These are phyloP conservation scores for Protomyces pachydermus DNA, from an alignment of 1,139 yeast genomes.

Conservation along the genomic window DNA sequence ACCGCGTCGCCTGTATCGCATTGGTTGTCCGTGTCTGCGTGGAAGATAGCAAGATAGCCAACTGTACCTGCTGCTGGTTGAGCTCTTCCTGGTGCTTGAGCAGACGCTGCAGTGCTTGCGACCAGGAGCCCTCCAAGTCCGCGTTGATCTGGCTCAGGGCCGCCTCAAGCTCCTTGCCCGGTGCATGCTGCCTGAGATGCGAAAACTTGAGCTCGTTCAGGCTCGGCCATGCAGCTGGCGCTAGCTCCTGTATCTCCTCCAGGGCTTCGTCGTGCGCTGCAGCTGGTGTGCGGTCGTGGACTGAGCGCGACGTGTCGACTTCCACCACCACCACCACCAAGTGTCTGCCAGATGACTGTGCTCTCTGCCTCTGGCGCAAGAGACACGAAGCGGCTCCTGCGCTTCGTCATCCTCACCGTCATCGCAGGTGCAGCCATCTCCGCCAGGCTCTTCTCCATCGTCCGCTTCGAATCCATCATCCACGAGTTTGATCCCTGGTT, in stretches of 20 bases:
- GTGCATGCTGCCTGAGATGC: neutral
- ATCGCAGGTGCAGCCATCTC: slow-evolving; percentile 65
- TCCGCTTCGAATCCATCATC: slow-evolving; percentile 88
- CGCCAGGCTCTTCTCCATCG: slow-evolving; percentile 64
- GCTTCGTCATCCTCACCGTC: slow-evolving; percentile 27
- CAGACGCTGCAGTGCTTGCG: neutral
- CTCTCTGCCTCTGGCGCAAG: slow-evolving; percentile 1
- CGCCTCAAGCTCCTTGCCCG: neutral
- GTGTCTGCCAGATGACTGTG: neutral
- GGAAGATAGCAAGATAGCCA: neutral
- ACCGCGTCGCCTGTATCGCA: neutral
- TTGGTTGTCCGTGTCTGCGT: neutral
- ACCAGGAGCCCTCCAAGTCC: neutral
- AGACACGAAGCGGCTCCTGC: slow-evolving; percentile 14
- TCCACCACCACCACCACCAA: neutral
- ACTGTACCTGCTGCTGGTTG: neutral
- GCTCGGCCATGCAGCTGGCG: neutral
- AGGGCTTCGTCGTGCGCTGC: neutral
- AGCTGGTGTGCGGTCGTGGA: neutral
- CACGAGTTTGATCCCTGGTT: slow-evolving; percentile 62
- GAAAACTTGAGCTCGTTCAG: neutral
- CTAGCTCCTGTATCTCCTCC: neutral
- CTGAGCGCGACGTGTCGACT: neutral
- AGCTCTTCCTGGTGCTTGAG: neutral
- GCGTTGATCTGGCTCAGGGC: neutral